A percentile compares a stretch with the other conserved stretches of the same genome.
Conservation (phyloP, 2,329 filamentous ascomycete species). For the Ophiostoma tasmaniense region DNA sequence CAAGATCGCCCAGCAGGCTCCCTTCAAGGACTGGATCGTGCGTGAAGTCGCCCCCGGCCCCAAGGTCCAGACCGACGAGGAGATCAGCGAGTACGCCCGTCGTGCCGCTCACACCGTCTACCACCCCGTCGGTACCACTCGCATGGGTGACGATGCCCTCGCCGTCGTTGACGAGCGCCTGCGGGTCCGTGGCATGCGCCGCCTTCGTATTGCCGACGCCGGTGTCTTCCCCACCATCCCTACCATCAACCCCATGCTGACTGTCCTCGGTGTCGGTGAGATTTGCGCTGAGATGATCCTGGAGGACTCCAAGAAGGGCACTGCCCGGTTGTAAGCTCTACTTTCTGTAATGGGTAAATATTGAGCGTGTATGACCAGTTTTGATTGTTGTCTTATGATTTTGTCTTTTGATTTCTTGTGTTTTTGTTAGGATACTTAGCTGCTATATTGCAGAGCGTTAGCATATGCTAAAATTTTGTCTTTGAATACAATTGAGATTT, state of each 20-base stretch:
- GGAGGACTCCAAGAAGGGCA: conserved; percentile 48
- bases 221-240: conserved; percentile 22
- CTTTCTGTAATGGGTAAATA: neutral
- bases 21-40: conserved; percentile 21
- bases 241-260: conserved; percentile 50
- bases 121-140: conserved; percentile 22
- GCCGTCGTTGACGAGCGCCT: conserved; percentile 22
- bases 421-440: conserved; percentile 1
- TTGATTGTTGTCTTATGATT: neutral
- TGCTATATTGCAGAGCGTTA: conserved; percentile 4
- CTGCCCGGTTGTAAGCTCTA: conserved; percentile 3
- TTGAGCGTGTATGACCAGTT: neutral
- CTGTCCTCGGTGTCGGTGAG: conserved; percentile 76
- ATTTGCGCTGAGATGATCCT: conserved; percentile 76
- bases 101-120: conserved; percentile 21
- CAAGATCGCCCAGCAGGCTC: conserved; percentile 19
- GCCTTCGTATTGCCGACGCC: conserved; percentile 23
- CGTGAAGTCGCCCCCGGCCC: conserved; percentile 53
- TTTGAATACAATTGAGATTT: neutral
- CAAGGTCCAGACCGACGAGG: conserved; percentile 46
- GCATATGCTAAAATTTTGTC: neutral
- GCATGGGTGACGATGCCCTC: conserved; percentile 21
- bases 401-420: neutral
- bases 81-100: conserved; percentile 22
- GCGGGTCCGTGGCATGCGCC: conserved; percentile 30